Evolutionary conservation across 2,329 filamentous ascomycete genomes (phyloP).

Genomic region (Scortechinia acanthostroma): DNA sequence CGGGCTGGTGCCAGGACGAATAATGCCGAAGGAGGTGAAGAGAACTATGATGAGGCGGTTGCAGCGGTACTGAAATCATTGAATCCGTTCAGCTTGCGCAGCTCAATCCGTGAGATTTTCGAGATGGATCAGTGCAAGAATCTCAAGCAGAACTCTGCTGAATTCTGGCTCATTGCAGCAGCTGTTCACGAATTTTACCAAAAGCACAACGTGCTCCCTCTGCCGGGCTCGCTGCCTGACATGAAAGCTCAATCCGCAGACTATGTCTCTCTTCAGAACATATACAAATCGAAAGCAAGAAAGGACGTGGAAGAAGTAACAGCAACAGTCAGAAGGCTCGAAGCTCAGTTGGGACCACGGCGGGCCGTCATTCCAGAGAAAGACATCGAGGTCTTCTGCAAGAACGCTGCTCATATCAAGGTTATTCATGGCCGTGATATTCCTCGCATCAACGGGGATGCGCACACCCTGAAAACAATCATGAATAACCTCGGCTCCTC

Average conservation of each 20-base stretch:
- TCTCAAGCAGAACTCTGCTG: constrained; percentile 29
- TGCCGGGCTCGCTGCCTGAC: constrained; percentile 83
- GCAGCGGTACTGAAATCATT: constrained; percentile 84
- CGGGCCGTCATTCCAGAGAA: constrained; percentile 58
- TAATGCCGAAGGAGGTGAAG: constrained; percentile 80
- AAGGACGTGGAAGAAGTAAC: constrained; percentile 72
- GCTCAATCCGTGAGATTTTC: constrained; percentile 72
- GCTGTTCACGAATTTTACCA: constrained; percentile 74
- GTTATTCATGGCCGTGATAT: constrained; percentile 49
- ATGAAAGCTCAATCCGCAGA: constrained; percentile 93
- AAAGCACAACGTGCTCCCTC: constrained; percentile 67
- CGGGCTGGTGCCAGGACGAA: constrained; percentile 59
- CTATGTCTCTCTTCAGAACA: constrained; percentile 82
- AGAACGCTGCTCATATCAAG: constrained; percentile 88
- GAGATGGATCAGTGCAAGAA: constrained; percentile 45
- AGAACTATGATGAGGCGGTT: constrained; percentile 92
- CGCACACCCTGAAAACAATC: constrained; percentile 45
- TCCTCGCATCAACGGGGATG: constrained; percentile 34
- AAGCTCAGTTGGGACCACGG: constrained; percentile 32
- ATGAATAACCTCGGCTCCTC: constrained; percentile 3
- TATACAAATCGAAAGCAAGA: constrained; percentile 85
- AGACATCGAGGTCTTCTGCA: constrained; percentile 91
- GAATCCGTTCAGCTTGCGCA: constrained; percentile 58
- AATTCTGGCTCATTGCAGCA: constrained; percentile 82
- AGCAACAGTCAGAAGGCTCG: constrained; percentile 39